Evolutionary conservation across 805 yeast species (phyloP).

Genomic region (Spathaspora hagerdaliae): DNA sequence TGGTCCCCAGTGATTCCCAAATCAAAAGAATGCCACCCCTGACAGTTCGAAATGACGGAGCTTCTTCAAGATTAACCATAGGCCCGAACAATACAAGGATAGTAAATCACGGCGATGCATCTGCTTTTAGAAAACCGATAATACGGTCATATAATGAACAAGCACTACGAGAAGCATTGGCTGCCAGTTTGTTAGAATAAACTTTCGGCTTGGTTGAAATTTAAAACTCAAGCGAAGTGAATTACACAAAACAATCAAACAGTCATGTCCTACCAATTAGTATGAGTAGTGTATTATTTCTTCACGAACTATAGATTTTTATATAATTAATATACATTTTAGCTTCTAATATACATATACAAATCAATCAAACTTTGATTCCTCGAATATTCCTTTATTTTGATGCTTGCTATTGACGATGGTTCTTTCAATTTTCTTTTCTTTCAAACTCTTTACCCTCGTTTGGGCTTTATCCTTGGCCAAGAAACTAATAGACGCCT

Average conservation of each 20-base stretch:
- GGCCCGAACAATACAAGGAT: conserved; percentile 40
- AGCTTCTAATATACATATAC: not conserved
- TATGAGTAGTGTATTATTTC: too few species aligned
- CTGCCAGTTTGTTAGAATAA: conserved; percentile 13
- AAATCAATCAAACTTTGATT: conserved; percentile 16
- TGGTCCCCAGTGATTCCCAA: conserved; percentile 23
- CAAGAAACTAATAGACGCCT: conserved; percentile 55
- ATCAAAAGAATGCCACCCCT: conserved; percentile 29
- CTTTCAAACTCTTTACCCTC: conserved; percentile 24
- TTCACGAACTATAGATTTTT: not conserved
- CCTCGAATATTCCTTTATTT: conserved; percentile 15
- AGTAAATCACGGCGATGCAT: conserved; percentile 41
- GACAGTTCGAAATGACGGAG: conserved; percentile 22
- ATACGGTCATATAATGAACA: conserved; percentile 42
- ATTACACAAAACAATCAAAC: too few species aligned
- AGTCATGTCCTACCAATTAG: too few species aligned
- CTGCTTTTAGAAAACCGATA: conserved; percentile 30
- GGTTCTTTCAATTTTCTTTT: conserved; percentile 21
- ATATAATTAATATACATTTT: not conserved
- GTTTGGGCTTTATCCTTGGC: conserved; percentile 27
- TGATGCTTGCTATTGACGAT: conserved; percentile 17
- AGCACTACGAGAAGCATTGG: conserved; percentile 45
- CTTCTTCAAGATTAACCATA: conserved; percentile 38
- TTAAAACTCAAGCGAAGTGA: not conserved
- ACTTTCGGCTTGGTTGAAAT: not conserved